Base-by-base conservation (phyloP, 108 stramenopile genomes). In the Cyclotella cryptica region DNA sequence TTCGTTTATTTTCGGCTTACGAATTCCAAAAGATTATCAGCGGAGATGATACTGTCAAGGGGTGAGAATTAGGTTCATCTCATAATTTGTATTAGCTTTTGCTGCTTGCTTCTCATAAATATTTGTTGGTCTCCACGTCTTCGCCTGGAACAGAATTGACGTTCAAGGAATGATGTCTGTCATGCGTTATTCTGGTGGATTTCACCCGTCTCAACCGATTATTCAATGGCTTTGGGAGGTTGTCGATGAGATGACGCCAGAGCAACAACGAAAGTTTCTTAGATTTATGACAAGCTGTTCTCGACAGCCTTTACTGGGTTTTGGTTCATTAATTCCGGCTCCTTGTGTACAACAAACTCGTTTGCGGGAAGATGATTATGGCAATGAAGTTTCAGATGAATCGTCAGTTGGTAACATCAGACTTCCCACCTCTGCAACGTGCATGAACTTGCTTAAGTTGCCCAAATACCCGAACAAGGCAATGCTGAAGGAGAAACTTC, bases 391-490 rank as follows among this genome's bases (percentile, higher is more conserved):
- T 11, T 84, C 63, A 22, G 86, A 88, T 68, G 64, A 47, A 63
- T 74, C 27, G 54, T 62, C 42, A 53, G 40, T 69, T 39, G 80
- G 78, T 15, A 87, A 88, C 29, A 80, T 83, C 26, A 80, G 90
- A n/a, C 87, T 99, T 0, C 98, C 98, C 12, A 96, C 97, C 1
- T 84, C 88, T 46, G 84, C 92, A 10, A 99, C 99, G 12, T 99
- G 99, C 71, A 97, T 99, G 95, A 99, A 99, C 75, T 81, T 98
- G 55, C 84, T 99, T 47, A 99, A 99, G 80, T 87, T 99, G 3
- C 99, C 99, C 12, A 93, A 96, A 63, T 99, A 99, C 72, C 62
- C 82, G 26, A 79, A 53, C 66, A 92, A 94, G 67, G 85, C 85
- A 24, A 87, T 96, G 64, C 75, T 99, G 66, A 72, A 87, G 57